Percentiles rank a stretch among this genome's conserved stretches.
phyloP scores from a whole-genome alignment of 805 yeast genomes.

The Candida pseudofarinosa region DNA sequence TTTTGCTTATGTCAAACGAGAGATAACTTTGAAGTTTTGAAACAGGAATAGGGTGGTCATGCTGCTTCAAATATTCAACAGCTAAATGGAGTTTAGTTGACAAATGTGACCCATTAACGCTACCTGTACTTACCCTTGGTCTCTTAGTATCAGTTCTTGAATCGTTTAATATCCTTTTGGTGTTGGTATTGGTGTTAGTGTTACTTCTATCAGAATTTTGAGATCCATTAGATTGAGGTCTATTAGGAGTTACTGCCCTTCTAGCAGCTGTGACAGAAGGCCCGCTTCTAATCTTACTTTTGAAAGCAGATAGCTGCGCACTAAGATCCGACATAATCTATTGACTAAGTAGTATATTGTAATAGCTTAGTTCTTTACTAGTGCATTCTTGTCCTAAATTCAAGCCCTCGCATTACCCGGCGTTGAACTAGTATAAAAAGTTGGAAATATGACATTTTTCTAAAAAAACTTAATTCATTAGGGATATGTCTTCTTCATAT shows the following conservation, averaged over 20 bases:
- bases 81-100: constrained; percentile 89
- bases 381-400: too few species aligned
- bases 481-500: constrained; percentile 1
- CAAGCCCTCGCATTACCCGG: too few species aligned
- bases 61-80: constrained; percentile 77
- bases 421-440: too few species aligned
- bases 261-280: constrained; percentile 37
- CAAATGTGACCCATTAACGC: constrained; percentile 54
- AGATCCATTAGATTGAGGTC: constrained; percentile 5
- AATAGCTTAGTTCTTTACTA: too few species aligned
- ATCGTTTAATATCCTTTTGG: constrained; percentile 18
- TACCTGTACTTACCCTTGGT: constrained; percentile 23
- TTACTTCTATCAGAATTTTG: background rate
- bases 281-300: constrained; percentile 41
- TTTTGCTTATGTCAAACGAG: constrained; percentile 54
- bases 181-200: background rate
- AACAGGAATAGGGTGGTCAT: constrained; percentile 67
- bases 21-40: constrained; percentile 64
- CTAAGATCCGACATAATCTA: constrained; percentile 40
- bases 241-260: constrained; percentile 12
- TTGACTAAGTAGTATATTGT: too few species aligned
- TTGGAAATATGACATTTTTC: too few species aligned
- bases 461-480: too few species aligned
- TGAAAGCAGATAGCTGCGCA: constrained; percentile 43
- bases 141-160: constrained; percentile 33